Base-by-base conservation (phyloP, 768 basidiomycete genomes). In the Chalciporus pseudorubinellus region DNA sequence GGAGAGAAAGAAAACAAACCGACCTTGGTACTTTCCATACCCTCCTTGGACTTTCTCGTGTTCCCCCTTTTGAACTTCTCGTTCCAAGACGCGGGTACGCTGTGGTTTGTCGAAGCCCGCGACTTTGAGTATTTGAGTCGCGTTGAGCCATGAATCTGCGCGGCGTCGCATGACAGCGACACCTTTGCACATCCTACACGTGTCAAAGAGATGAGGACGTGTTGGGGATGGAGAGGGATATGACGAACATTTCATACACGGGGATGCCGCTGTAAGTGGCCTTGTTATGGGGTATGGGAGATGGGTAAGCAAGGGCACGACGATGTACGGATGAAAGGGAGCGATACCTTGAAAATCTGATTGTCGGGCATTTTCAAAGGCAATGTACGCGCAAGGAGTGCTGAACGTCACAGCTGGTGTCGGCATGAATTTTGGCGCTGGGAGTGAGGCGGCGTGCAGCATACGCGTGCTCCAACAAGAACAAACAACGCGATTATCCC, bases 31-130 rank as follows among this genome's bases (percentile, higher is more conserved):
- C 72, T 99, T 99, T 59, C 97, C 97, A 70, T 98, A 99, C 3
- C 97, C 97, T 20, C 97, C 97, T 70, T 99, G 97, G 0, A 99
- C 95, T 69, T 99, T 99, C 72, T 98, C 95, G 70, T 99, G 97
- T 61, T 93, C 91, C 22, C 95, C 97, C 68, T 98, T 98, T 69
- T 99, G 97, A 7, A 99, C 87, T 72, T 99, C 97, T 58, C 97
- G 83, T 71, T 99, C 97, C 39, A 99, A 80, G 14, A 99, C 95
- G 48, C 97, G 85, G 52, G 97, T 99, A 44, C 97, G 79, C 67
- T 98, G 97, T 1, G 97, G 97, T 69, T 99, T 99, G 74, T 99
- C 97, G 61, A 98, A 98, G 10, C 95, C 97, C 24, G 95, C 97
- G 60, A 99, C 95, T 70, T 99, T 99, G 64, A 99, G 83, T 57